These are phyloP conservation scores for Sporisorium scitamineum DNA, from an alignment of 1,284 basidiomycete genomes.

Conservation along the genomic window DNA sequence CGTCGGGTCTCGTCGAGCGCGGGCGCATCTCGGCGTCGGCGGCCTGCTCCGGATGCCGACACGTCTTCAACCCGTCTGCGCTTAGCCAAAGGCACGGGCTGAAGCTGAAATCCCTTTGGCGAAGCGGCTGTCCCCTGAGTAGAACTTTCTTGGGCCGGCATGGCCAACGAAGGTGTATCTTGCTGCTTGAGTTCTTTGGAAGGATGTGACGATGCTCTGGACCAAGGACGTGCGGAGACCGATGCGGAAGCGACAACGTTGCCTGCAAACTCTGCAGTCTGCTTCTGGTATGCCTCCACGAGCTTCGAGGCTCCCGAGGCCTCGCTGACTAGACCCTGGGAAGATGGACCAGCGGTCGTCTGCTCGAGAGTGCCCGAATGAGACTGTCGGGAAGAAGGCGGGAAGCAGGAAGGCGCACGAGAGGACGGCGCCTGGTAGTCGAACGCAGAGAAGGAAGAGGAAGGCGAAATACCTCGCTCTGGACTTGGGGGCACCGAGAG, in stretches of 20 bases:
- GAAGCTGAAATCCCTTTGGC: conserved; percentile 25
- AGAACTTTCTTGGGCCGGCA: background rate
- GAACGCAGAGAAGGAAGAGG: conserved; percentile 30
- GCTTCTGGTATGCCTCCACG: background rate
- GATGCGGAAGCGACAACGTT: background rate
- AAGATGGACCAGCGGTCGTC: background rate
- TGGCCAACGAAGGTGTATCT: background rate
- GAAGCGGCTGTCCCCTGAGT: background rate
- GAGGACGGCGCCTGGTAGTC: conserved; percentile 16
- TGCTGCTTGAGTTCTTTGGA: conserved; percentile 4
- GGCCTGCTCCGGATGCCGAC: background rate
- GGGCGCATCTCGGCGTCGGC: background rate
- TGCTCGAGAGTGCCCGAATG: background rate
- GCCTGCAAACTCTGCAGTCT: background rate
- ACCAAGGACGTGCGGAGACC: conserved; percentile 9
- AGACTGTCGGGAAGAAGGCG: background rate
- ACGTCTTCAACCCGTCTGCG: conserved; percentile 33
- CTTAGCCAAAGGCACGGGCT: conserved; percentile 32
- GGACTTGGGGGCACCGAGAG: conserved; percentile 21
- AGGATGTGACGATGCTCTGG: conserved; percentile 10
- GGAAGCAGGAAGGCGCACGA: conserved; percentile 10
- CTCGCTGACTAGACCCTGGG: background rate
- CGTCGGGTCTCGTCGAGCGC: conserved; percentile 14
- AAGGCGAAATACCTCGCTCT: conserved; percentile 32
- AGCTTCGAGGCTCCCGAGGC: background rate